A percentile compares a stretch with the other conserved stretches of the same genome.
phyloP scores from a whole-genome alignment of 768 basidiomycete genomes.

The Suillus clintonianus region DNA sequence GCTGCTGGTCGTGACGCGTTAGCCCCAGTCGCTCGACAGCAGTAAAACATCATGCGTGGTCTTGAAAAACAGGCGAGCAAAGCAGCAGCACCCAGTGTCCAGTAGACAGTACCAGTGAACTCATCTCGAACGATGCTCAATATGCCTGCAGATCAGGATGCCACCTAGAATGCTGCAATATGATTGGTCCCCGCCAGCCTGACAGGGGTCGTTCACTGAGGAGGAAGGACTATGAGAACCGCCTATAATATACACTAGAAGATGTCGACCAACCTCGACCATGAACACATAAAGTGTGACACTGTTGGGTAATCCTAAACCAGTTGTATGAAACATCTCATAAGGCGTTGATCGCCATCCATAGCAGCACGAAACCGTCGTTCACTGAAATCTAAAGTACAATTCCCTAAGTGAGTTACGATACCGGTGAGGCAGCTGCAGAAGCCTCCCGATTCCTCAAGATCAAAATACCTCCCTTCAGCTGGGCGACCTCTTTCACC shows the following conservation, averaged over 20 bases:
- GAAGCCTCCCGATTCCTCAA: slow-evolving; percentile 45
- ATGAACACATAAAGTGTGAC: not conserved
- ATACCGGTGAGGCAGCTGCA: slow-evolving; percentile 21
- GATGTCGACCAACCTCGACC: not conserved
- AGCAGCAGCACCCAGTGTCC: not conserved
- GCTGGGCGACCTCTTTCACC: slow-evolving; percentile 76
- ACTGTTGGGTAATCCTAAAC: not conserved
- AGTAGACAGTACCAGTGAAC: not conserved
- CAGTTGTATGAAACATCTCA: not conserved
- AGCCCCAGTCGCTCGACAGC: not conserved
- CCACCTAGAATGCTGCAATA: not conserved
- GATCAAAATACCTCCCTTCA: slow-evolving; percentile 66
- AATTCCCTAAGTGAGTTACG: slow-evolving; percentile 7
- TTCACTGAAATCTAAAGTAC: slow-evolving; percentile 4
- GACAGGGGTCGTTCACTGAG: not conserved
- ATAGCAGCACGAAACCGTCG: not conserved
- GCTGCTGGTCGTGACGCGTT: not conserved
- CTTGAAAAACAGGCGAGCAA: not conserved
- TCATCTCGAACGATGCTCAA: not conserved
- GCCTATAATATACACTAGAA: not conserved
- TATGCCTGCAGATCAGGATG: not conserved
- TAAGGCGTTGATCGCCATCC: not conserved
- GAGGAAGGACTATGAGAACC: not conserved
- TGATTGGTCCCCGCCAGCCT: not conserved
- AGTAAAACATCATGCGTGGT: not conserved